phyloP scores from a whole-genome alignment of 805 yeast species.

The Hanseniaspora mollemarum region DNA sequence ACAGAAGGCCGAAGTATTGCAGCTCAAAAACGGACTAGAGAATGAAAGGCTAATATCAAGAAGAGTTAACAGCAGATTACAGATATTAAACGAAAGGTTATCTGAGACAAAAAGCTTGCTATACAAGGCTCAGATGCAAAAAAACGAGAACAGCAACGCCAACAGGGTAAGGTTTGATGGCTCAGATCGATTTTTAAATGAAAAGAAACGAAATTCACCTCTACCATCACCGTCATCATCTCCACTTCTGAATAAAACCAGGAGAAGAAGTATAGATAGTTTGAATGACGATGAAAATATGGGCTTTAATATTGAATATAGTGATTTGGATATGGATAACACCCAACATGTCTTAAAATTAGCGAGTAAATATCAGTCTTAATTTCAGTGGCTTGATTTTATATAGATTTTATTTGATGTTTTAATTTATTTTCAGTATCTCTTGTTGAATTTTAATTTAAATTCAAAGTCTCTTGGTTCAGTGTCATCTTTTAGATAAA shows the following conservation, averaged over 20 bases:
- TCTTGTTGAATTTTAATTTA: constrained; percentile 30
- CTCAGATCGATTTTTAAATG: neutral
- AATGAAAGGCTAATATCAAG: constrained; percentile 4
- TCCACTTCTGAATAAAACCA: neutral
- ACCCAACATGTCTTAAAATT: constrained; percentile 12
- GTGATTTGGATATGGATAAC: constrained; percentile 9
- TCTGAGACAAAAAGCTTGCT: constrained; percentile 9
- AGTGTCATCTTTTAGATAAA: constrained; percentile 29
- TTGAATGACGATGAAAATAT: neutral
- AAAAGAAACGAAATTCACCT: neutral
- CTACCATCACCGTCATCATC: neutral
- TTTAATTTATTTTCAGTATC: neutral
- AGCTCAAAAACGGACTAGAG: neutral
- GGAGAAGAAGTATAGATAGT: neutral
- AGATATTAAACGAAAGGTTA: constrained; percentile 5
- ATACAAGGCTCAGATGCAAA: neutral
- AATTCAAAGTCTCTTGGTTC: constrained; percentile 32
- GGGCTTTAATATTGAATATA: neutral
- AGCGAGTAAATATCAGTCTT: constrained; percentile 1
- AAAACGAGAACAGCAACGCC: neutral
- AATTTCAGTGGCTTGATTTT: neutral
- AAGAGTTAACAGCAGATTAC: constrained; percentile 3
- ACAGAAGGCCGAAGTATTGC: constrained; percentile 6
- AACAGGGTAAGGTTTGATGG: constrained; percentile 11
- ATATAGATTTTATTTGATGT: neutral